Percentiles rank a stretch among this genome's conserved stretches.
phyloP scores from a whole-genome alignment of 176 grass and related monocot genomes.

The Pharus latifolius region DNA sequence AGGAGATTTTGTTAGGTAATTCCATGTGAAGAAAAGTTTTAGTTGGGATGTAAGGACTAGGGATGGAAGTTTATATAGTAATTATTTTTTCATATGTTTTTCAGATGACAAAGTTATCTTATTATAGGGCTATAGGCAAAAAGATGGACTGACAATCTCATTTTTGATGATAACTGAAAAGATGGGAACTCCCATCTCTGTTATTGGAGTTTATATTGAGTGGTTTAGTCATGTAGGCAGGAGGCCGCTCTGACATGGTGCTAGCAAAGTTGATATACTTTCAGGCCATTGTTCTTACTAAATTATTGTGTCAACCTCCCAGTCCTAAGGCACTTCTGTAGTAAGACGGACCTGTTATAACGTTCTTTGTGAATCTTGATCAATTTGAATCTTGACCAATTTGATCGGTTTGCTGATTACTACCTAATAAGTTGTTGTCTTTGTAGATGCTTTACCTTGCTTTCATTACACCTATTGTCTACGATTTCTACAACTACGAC shows the following conservation, averaged over 20 bases:
- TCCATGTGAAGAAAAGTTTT: background rate
- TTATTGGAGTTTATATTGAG: background rate
- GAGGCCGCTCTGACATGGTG: background rate
- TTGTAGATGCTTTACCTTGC: constrained; percentile 12
- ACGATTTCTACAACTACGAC: constrained; percentile 26
- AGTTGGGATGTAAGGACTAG: too few relatives aligned
- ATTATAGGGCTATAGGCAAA: background rate
- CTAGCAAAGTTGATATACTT: background rate
- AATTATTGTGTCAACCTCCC: background rate
- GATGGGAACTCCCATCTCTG: background rate
- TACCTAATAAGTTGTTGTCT: background rate
- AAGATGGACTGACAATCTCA: background rate
- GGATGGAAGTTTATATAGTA: too few relatives aligned
- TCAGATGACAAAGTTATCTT: background rate
- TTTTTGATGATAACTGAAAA: background rate
- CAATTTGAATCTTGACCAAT: background rate
- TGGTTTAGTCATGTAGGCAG: background rate
- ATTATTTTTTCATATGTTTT: background rate
- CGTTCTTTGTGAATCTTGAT: background rate
- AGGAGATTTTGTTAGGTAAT: background rate
- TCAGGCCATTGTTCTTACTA: background rate
- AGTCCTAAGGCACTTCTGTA: background rate
- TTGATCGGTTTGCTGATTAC: background rate
- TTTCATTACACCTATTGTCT: constrained; percentile 7
- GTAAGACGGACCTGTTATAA: background rate